Conservation (phyloP, 441 rosid species). For the Adansonia grandidieri region DNA sequence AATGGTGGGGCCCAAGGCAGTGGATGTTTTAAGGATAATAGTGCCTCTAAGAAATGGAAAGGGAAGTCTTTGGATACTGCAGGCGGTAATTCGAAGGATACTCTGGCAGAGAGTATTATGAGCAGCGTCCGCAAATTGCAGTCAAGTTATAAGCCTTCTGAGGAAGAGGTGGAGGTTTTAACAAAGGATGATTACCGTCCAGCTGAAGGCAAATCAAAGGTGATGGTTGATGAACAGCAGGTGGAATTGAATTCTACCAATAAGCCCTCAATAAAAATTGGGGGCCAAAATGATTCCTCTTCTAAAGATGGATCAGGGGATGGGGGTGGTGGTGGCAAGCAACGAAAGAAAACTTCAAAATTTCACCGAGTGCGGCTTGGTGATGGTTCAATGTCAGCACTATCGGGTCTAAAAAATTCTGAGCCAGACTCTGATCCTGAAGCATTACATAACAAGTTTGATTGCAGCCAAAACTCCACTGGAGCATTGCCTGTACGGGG, state of each 20-base stretch:
- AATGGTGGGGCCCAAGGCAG: slow-evolving; percentile 43
- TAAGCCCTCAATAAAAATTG: slow-evolving; percentile 20
- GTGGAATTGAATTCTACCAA: slow-evolving; percentile 26
- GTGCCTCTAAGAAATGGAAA: slow-evolving; percentile 57
- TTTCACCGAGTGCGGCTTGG: slow-evolving; percentile 77
- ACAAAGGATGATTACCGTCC: slow-evolving; percentile 67
- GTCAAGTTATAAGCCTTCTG: slow-evolving; percentile 47
- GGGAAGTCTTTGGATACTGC: slow-evolving; percentile 47
- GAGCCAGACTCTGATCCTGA: slow-evolving; percentile 45
- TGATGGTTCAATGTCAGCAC: slow-evolving; percentile 73
- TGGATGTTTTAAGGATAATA: slow-evolving; percentile 39
- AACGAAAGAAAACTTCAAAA: slow-evolving; percentile 76
- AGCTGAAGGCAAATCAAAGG: slow-evolving; percentile 51
- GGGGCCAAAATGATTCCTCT: slow-evolving; percentile 34
- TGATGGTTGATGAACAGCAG: slow-evolving; percentile 39
- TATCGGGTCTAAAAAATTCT: slow-evolving; percentile 47
- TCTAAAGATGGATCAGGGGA: slow-evolving; percentile 40
- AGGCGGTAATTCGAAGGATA: slow-evolving; percentile 35
- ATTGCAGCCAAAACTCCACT: slow-evolving; percentile 33
- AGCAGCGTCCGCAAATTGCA: slow-evolving; percentile 66
- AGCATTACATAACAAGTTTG: slow-evolving; percentile 27
- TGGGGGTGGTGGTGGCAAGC: slow-evolving; percentile 54
- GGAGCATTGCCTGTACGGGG: slow-evolving; percentile 61
- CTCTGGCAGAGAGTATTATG: slow-evolving; percentile 57
- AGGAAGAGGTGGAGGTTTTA: slow-evolving; percentile 56